phyloP scores from a whole-genome alignment of 202 grass and related monocot genomes.

The Setaria italica region DNA sequence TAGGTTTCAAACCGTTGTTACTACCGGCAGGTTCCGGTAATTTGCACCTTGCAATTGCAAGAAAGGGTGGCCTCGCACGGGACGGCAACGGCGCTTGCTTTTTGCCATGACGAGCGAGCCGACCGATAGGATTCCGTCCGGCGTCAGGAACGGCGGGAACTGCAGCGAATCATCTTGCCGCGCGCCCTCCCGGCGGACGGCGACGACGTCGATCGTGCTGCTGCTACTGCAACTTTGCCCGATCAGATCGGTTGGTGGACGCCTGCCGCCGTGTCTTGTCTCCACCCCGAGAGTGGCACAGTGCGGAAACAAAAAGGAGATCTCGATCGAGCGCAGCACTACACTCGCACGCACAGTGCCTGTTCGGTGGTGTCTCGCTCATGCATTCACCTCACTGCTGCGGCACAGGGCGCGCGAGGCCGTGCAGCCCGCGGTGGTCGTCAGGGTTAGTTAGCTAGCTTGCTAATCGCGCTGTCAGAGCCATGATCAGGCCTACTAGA shows the following conservation, averaged over 20 bases:
- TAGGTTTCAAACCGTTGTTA: no score
- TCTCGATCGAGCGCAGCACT: background rate
- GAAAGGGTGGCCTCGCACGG: no score
- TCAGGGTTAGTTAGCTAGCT: background rate
- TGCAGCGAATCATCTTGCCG: conserved; percentile 32
- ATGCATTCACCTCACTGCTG: background rate
- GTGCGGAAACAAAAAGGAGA: background rate
- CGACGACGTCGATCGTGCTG: conserved; percentile 18
- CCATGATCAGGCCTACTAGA: background rate
- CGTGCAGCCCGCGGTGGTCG: background rate
- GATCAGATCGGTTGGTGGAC: background rate
- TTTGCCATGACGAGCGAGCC: background rate
- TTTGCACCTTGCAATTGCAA: no score
- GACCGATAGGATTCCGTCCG: background rate
- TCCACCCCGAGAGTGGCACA: background rate
- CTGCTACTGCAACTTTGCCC: background rate
- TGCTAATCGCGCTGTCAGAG: background rate
- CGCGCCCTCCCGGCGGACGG: conserved; percentile 22
- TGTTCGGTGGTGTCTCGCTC: background rate
- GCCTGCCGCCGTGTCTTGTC: background rate
- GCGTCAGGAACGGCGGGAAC: background rate
- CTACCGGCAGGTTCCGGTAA: no score
- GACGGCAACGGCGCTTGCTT: no score
- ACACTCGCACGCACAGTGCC: background rate
- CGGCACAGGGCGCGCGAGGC: background rate